Conservation (phyloP, 1,139 yeast species). For the Petasospora rhodanensis region DNA sequence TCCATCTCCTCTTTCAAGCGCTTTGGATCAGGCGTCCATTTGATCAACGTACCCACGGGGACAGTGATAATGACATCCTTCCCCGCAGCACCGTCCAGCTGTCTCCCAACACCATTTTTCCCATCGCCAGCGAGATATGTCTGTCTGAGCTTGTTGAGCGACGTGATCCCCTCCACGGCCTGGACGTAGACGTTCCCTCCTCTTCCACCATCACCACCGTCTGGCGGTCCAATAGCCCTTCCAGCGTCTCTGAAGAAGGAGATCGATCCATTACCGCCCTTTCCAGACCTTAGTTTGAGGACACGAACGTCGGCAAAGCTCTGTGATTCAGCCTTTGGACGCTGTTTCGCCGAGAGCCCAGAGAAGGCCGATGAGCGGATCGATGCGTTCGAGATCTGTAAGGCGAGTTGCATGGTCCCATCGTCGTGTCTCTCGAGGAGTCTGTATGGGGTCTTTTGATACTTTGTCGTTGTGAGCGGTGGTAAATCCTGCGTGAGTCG, state of each 20-base stretch:
- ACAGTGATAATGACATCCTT: slow-evolving; percentile 74
- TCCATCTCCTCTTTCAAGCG: slow-evolving; percentile 33
- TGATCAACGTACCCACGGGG: slow-evolving; percentile 84
- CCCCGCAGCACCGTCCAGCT: slow-evolving; percentile 82
- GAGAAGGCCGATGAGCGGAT: slow-evolving; percentile 38
- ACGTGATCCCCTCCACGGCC: slow-evolving; percentile 67
- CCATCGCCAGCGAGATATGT: slow-evolving; percentile 74
- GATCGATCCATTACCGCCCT: slow-evolving; percentile 85
- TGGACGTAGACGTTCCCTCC: slow-evolving; percentile 87
- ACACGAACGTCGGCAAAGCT: slow-evolving; percentile 60
- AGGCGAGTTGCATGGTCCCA: slow-evolving; percentile 24
- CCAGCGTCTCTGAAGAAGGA: slow-evolving; percentile 87
- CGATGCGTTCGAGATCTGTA: slow-evolving; percentile 36
- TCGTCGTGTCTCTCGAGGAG: slow-evolving; percentile 12
- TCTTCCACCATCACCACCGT: slow-evolving; percentile 96
- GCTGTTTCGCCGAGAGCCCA: slow-evolving; percentile 28
- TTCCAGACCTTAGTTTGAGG: slow-evolving; percentile 67
- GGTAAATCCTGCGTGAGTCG: slow-evolving; percentile 5
- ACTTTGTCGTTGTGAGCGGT: not conserved
- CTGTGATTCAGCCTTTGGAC: slow-evolving; percentile 35
- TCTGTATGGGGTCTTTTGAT: slow-evolving; percentile 9
- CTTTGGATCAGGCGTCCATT: slow-evolving; percentile 81
- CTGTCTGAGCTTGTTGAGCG: slow-evolving; percentile 65
- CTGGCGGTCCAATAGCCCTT: slow-evolving; percentile 86
- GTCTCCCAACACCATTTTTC: slow-evolving; percentile 62